phyloP scores from a whole-genome alignment of 2,329 filamentous ascomycete genomes.

The Alternaria atra region DNA sequence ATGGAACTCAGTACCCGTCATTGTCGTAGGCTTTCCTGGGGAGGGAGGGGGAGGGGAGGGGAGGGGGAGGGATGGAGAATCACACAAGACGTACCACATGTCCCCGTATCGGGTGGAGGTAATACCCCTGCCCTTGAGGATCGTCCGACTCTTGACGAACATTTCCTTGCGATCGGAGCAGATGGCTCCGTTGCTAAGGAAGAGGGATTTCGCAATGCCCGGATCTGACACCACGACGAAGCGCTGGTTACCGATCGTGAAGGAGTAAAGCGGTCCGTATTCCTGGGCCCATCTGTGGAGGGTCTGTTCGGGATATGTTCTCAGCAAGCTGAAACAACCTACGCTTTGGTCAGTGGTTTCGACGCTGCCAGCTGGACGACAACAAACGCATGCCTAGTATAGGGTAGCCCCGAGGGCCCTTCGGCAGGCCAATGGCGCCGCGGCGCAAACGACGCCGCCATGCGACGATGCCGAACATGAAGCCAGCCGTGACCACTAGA shows the following conservation, averaged over 20 bases:
- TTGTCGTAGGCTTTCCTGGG: not conserved
- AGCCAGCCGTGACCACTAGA: not conserved
- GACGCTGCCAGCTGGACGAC: not conserved
- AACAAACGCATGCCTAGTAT: not conserved
- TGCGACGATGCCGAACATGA: not conserved
- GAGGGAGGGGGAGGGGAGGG: too few relatives aligned
- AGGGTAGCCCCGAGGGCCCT: conserved; percentile 1
- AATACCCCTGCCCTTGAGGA: conserved; percentile 1
- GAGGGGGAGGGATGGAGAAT: too few relatives aligned
- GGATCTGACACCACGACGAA: conserved; percentile 4
- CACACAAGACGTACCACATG: not conserved
- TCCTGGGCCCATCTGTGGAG: not conserved
- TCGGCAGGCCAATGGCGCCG: not conserved
- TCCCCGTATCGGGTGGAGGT: not conserved
- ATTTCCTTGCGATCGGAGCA: not conserved
- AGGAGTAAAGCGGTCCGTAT: conserved; percentile 1
- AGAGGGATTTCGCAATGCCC: not conserved
- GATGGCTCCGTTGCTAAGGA: not conserved
- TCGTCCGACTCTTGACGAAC: conserved; percentile 3
- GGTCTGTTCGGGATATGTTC: conserved; percentile 4
- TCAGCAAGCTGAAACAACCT: not conserved
- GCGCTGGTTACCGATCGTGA: conserved; percentile 5
- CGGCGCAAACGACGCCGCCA: not conserved
- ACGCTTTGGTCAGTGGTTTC: not conserved
- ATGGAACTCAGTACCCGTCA: not conserved